Evolutionary conservation across 2,329 filamentous ascomycete genomes (phyloP), one percentile per base, ranked within the genome.

Genomic region (Epichloe typhina): DNA sequence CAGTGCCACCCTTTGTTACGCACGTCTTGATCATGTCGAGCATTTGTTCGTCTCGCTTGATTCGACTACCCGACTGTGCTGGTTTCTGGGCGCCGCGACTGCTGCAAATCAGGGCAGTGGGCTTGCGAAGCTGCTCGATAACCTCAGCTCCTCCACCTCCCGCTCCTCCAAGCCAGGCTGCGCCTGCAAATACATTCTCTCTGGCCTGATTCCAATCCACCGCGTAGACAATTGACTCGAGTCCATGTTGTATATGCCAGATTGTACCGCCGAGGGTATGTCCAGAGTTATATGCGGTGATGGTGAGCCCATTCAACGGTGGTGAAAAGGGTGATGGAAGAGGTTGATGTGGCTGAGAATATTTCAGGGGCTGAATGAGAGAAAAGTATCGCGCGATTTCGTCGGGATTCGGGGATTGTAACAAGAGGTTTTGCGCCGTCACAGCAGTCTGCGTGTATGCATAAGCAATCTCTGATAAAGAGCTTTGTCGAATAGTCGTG

Each of bases 161-260:
- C 21, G 83, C 83, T 5, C 88, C 87, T 44, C 88, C 88, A 41
- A 98, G 76, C 88, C 93, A 97, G 26, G 91, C 89, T 21, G 93
- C 93, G 55, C 91, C 91, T 0, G 91, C 83, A 53, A 95, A 83
- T 15, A 97, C 89, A 68, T 95, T 95, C 65, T 98, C 93, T 58
- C 88, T 82, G n/a, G 86, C 88, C 68, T 96, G 90, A 60, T 96
- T 96, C 93, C 93, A 98, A 62, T 97, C 91, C 17, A 96, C 88
- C 0, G 93, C 91, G 61, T 98, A 97, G 1, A 98, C 90, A 41
- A 98, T 91, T 1, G 90, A 96, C 66, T 98, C 93, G 63, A 96
- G 77, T 0, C 90, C 89, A 70, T 97, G 89, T 61, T 97, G 91
- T 56, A 98, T 90, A 62, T 97, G 91, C 93, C 93, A 98, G 72